These are phyloP conservation scores for Geotrichum phurueaensis DNA, from an alignment of 1,139 yeast genomes.

Conservation along the genomic window DNA sequence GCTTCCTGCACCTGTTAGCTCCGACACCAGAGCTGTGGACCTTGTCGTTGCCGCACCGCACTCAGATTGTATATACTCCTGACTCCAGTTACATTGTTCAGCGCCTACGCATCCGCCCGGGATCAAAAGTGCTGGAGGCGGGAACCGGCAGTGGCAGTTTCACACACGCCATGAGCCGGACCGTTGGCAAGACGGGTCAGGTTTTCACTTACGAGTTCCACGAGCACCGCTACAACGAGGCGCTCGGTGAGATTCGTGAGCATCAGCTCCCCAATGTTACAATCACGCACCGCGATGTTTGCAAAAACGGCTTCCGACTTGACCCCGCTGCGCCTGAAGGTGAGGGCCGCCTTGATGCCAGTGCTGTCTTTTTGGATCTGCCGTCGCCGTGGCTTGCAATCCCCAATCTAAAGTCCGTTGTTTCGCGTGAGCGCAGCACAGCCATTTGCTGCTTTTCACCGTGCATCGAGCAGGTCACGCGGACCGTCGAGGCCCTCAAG, in stretches of 20 bases:
- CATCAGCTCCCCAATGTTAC: slow-evolving; percentile 58
- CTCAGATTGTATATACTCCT: slow-evolving; percentile 95
- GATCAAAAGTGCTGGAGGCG: slow-evolving; percentile 83
- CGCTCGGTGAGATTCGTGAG: slow-evolving; percentile 62
- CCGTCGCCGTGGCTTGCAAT: slow-evolving; percentile 98
- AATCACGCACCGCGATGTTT: slow-evolving; percentile 88
- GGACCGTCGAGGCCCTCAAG: slow-evolving; percentile 70
- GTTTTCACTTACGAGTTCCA: slow-evolving; percentile 89
- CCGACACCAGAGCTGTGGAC: slow-evolving; percentile 98
- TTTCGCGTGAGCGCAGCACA: slow-evolving; percentile 49
- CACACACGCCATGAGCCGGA: slow-evolving; percentile 86
- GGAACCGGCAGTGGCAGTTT: slow-evolving; percentile 98
- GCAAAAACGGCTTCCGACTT: slow-evolving; percentile 66
- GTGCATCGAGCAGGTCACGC: slow-evolving; percentile 92
- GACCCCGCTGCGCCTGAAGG: slow-evolving; percentile 8
- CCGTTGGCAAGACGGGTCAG: slow-evolving; percentile 56
- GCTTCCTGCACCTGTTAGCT: slow-evolving; percentile 79
- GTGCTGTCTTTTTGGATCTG: slow-evolving; percentile 77
- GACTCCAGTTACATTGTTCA: slow-evolving; percentile 89
- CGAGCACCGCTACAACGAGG: slow-evolving; percentile 73
- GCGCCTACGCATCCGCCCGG: slow-evolving; percentile 65
- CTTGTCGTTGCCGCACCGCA: slow-evolving; percentile 86
- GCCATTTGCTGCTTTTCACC: slow-evolving; percentile 94
- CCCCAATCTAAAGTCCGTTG: slow-evolving; percentile 59
- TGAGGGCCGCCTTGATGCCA: slow-evolving; percentile 45